Conservation (phyloP, 345 rosid species). For the Zanthoxylum bungeanum region DNA sequence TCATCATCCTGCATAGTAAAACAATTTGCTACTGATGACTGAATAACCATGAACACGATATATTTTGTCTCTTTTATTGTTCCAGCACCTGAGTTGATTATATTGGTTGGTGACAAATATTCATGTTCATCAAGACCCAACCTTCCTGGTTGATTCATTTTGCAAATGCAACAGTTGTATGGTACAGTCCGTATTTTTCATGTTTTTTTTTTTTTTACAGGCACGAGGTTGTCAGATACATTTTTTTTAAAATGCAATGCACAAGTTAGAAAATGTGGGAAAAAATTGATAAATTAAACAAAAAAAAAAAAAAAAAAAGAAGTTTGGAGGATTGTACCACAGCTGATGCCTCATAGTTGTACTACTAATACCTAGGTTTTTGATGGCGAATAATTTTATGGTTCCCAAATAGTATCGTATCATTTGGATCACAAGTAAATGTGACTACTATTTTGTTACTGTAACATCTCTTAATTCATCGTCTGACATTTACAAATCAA, state of each 20-base stretch:
- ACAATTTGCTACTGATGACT: too few species aligned
- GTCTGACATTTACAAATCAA: background rate
- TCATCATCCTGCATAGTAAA: too few species aligned
- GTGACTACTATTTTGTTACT: background rate
- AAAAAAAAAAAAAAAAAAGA: too few species aligned
- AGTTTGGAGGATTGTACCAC: background rate
- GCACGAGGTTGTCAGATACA: too few species aligned
- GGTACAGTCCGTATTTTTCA: too few species aligned
- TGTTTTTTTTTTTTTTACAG: too few species aligned
- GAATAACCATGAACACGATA: background rate
- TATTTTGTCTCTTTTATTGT: background rate
- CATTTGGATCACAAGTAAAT: too few species aligned
- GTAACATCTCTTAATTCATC: background rate
- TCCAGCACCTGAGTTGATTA: background rate
- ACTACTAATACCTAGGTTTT: background rate
- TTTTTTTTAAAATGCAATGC: too few species aligned
- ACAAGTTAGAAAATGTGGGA: too few species aligned
- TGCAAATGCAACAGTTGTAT: too few species aligned
- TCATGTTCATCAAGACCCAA: background rate
- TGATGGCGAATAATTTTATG: background rate
- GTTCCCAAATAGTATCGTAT: background rate
- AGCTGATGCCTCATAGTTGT: background rate
- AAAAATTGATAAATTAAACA: too few species aligned
- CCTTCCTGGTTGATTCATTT: too few species aligned
- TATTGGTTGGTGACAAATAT: background rate